Evolutionary conservation across 331 rosid species (phyloP).

Genomic region (Erythrophleum ivorense): DNA sequence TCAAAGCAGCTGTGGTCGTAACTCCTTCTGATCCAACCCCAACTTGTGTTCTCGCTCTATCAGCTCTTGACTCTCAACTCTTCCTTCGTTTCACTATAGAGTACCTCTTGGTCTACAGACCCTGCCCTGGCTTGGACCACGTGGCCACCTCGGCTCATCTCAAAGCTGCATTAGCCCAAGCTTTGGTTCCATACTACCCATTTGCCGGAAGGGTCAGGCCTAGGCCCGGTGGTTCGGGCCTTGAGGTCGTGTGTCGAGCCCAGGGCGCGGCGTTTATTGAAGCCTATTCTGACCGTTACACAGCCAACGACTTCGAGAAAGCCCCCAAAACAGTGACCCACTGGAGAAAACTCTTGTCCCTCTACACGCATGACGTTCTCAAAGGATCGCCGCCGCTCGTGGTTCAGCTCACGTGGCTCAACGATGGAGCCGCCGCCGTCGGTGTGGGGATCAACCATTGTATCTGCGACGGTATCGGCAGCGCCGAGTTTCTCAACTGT

Average conservation of each 20-base stretch:
- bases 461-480: constrained; percentile 79
- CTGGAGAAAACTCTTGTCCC: constrained; percentile 71
- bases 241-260: constrained; percentile 69
- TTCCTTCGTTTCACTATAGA: constrained; percentile 90
- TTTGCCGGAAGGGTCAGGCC: constrained; percentile 71
- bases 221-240: constrained; percentile 45
- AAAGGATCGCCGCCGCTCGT: constrained; percentile 78
- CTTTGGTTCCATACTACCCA: constrained; percentile 71
- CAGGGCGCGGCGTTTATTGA: constrained; percentile 85
- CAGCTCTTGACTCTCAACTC: constrained; percentile 84
- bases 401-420: constrained; percentile 82
- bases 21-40: constrained; percentile 78
- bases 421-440: constrained; percentile 74
- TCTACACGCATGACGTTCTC: constrained; percentile 68
- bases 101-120: constrained; percentile 65
- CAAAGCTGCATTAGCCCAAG: constrained; percentile 64
- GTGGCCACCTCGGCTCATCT: constrained; percentile 45
- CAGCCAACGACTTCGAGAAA: constrained; percentile 50
- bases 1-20: constrained; percentile 61
- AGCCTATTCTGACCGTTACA: constrained; percentile 58
- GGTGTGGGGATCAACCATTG: constrained; percentile 84
- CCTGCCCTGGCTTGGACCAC: constrained; percentile 44
- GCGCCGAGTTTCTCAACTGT: constrained; percentile 74
- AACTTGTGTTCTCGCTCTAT: constrained; percentile 55
- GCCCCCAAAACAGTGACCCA: constrained; percentile 65